Evolutionary conservation across 78 protist genomes (phyloP).

Genomic region (Dictyostelium intermedium): DNA sequence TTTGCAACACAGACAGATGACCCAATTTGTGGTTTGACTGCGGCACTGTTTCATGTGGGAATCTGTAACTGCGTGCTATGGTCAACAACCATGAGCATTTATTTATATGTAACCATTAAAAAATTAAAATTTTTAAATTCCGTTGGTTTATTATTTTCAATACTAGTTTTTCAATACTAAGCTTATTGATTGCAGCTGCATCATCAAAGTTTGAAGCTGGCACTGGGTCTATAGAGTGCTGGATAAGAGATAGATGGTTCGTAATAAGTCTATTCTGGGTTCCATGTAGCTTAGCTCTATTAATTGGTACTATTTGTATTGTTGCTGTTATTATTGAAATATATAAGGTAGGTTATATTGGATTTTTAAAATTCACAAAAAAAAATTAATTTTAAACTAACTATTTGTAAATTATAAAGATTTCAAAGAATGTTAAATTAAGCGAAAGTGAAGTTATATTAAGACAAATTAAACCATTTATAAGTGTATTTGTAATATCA

Average conservation of each 20-base stretch:
- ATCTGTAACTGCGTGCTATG: neutral
- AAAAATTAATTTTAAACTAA: no score
- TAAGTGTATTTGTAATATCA: conserved; percentile 1
- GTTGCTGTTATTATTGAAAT: conserved; percentile 2
- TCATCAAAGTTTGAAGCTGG: neutral
- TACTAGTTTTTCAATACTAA: neutral
- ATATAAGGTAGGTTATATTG: conserved; percentile 28
- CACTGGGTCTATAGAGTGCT: conserved; percentile 8
- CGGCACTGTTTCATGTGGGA: conserved; percentile 21
- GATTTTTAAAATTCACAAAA: neutral
- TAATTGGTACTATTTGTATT: conserved; percentile 7
- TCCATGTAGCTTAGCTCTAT: neutral
- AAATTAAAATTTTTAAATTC: neutral
- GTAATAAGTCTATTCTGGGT: neutral
- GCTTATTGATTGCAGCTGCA: neutral
- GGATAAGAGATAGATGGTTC: conserved; percentile 9
- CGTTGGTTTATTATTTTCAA: neutral
- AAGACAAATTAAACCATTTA: conserved; percentile 40
- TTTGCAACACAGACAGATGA: conserved; percentile 28
- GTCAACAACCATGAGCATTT: conserved; percentile 25
- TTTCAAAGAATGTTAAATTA: conserved; percentile 10
- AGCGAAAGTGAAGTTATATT: neutral
- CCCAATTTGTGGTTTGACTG: conserved; percentile 1
- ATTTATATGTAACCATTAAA: neutral
- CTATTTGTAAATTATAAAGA: neutral